Percentiles rank a stretch among this genome's conserved stretches.
phyloP scores from a whole-genome alignment of 75 land plant genomes.

The Selaginella moellendorffii region DNA sequence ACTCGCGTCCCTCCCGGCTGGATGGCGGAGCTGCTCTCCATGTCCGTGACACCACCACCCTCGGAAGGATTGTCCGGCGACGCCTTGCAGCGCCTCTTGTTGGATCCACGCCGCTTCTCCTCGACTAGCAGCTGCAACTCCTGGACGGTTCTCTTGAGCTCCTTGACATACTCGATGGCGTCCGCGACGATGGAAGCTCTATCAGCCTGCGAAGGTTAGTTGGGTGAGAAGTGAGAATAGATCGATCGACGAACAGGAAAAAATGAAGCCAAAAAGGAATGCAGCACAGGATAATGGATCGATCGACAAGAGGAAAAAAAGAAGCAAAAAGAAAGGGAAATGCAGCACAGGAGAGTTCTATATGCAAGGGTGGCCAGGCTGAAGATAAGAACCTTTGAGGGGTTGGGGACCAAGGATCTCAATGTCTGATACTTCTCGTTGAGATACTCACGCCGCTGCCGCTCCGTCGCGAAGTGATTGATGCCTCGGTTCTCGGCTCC shows the following conservation, averaged over 20 bases:
- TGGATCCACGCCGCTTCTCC: conserved; percentile 24
- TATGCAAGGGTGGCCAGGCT: background rate
- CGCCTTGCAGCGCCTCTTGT: conserved; percentile 10
- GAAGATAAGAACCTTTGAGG: background rate
- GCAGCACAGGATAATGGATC: background rate
- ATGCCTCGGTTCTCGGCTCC: conserved; percentile 25
- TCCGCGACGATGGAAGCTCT: background rate
- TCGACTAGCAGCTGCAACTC: conserved; percentile 39
- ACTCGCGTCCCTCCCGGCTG: background rate
- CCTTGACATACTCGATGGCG: background rate
- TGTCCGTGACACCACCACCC: conserved; percentile 6
- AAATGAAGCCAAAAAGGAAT: background rate
- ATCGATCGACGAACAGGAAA: background rate
- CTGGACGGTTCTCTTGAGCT: conserved; percentile 5
- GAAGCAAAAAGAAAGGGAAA: background rate
- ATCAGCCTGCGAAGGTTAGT: background rate
- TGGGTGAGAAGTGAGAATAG: background rate
- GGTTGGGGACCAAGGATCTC: background rate
- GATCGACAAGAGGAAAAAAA: background rate
- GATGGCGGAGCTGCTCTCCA: conserved; percentile 11
- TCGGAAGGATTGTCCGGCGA: background rate
- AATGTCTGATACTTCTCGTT: background rate
- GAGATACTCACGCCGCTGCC: background rate
- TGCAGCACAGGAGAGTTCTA: background rate
- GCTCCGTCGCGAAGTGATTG: conserved; percentile 8